Percentiles rank a stretch among this genome's conserved stretches.
phyloP scores from a whole-genome alignment of 2,329 filamentous ascomycete species.

The Tolypocladium paradoxum region DNA sequence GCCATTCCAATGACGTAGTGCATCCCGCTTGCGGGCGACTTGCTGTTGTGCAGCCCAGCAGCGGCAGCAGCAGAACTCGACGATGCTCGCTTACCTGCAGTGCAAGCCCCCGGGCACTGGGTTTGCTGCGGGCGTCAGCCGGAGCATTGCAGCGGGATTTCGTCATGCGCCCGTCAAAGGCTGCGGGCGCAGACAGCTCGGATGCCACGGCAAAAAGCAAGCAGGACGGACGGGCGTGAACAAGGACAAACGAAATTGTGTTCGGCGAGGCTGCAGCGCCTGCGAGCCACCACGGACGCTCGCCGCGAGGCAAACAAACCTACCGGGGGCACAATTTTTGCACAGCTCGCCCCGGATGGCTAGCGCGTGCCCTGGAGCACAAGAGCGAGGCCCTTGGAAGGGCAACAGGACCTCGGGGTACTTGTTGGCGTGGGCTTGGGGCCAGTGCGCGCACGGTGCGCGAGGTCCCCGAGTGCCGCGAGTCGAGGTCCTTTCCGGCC shows the following conservation, averaged over 20 bases:
- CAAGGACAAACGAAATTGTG: background rate
- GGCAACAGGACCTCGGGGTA: background rate
- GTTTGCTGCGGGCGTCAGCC: too few species aligned
- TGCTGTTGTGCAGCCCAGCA: too few species aligned
- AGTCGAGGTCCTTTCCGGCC: background rate
- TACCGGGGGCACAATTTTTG: background rate
- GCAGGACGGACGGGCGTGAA: background rate
- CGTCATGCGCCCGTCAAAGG: background rate
- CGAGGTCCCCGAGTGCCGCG: background rate
- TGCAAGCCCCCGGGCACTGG: background rate
- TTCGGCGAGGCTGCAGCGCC: background rate
- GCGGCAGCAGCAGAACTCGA: too few species aligned
- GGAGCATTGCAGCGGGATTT: background rate
- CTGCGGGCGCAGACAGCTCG: background rate
- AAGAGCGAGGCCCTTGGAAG: background rate
- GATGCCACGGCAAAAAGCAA: background rate
- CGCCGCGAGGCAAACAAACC: background rate
- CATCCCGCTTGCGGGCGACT: too few species aligned
- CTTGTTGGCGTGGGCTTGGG: slow-evolving; percentile 1
- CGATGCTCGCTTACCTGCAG: background rate
- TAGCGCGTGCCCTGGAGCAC: background rate
- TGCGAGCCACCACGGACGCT: background rate
- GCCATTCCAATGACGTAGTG: slow-evolving; percentile 7
- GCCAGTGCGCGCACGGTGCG: slow-evolving; percentile 7
- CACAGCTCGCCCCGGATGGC: background rate